Percentiles rank a stretch among this genome's conserved stretches.
phyloP scores from a whole-genome alignment of 2,329 filamentous ascomycete species.

The Alternaria sp. region DNA sequence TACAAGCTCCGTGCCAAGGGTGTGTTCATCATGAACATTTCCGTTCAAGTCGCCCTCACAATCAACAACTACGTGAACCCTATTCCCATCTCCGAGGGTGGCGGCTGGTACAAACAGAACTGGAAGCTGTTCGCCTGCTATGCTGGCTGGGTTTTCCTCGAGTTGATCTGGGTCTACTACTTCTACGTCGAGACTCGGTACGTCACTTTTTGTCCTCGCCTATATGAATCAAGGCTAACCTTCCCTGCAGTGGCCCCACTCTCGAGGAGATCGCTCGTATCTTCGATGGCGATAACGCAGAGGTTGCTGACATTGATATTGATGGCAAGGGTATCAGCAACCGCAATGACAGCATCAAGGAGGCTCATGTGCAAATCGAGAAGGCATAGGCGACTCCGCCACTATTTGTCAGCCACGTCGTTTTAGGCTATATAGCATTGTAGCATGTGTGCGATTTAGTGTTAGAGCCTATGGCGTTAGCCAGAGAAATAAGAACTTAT shows the following conservation, averaged over 20 bases:
- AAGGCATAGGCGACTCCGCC: conserved; percentile 18
- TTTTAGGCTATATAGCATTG: background rate
- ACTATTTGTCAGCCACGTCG: background rate
- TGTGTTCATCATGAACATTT: conserved; percentile 65
- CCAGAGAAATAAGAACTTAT: too few relatives aligned
- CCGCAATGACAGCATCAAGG: conserved; percentile 21
- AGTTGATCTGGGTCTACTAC: conserved; percentile 69
- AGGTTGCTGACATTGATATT: conserved; percentile 29
- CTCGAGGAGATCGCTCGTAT: conserved; percentile 73
- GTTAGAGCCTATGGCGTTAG: too few relatives aligned
- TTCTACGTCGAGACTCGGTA: conserved; percentile 69
- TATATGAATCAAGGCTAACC: conserved; percentile 14
- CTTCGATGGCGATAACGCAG: conserved; percentile 69
- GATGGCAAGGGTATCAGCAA: conserved; percentile 20
- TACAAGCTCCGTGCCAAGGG: conserved; percentile 58
- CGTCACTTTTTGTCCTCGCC: conserved; percentile 10
- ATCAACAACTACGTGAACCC: conserved; percentile 67
- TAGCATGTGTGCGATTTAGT: too few relatives aligned
- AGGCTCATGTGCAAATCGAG: conserved; percentile 22
- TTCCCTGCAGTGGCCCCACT: conserved; percentile 66
- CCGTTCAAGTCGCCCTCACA: conserved; percentile 65
- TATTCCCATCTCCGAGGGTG: conserved; percentile 42
- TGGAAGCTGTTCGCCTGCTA: conserved; percentile 72
- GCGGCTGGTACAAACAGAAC: conserved; percentile 67
- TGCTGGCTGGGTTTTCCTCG: conserved; percentile 66